Percentiles rank a stretch among this genome's conserved stretches.
phyloP scores from a whole-genome alignment of 2,329 filamentous ascomycete species.

The Pseudogymnoascus sp. region DNA sequence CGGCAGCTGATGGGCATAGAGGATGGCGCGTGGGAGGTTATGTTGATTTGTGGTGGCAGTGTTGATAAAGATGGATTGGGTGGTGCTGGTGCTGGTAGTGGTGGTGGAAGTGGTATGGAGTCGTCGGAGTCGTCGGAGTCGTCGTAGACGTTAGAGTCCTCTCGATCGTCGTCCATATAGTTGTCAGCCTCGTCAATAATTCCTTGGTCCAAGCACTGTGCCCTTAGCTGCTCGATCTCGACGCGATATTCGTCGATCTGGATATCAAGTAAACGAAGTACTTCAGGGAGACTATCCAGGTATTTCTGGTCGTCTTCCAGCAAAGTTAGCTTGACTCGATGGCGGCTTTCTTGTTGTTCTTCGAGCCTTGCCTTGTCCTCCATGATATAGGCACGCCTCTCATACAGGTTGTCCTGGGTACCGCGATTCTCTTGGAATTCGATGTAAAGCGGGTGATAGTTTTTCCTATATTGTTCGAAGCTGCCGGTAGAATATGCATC shows the following conservation, averaged over 20 bases:
- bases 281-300: slow-evolving; percentile 14
- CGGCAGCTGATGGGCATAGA: neutral
- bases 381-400: slow-evolving; percentile 14
- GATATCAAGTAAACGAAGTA: slow-evolving; percentile 5
- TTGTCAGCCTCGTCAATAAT: slow-evolving; percentile 20
- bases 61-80: neutral
- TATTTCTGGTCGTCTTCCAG: slow-evolving; percentile 15
- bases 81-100: neutral
- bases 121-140: neutral
- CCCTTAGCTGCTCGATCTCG: slow-evolving; percentile 12
- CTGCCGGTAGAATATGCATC: neutral
- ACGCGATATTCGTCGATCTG: slow-evolving; percentile 11
- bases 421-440: slow-evolving; percentile 16
- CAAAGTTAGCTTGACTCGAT: slow-evolving; percentile 9
- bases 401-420: slow-evolving; percentile 16
- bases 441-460: slow-evolving; percentile 18
- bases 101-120: neutral
- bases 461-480: neutral
- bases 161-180: neutral
- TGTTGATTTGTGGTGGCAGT: neutral
- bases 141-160: neutral
- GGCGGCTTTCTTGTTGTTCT: slow-evolving; percentile 10
- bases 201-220: slow-evolving; percentile 15
- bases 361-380: slow-evolving; percentile 15
- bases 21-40: neutral